These are phyloP conservation scores for Fusarium nanum DNA, from an alignment of 2,329 filamentous ascomycete genomes.

Conservation along the genomic window DNA sequence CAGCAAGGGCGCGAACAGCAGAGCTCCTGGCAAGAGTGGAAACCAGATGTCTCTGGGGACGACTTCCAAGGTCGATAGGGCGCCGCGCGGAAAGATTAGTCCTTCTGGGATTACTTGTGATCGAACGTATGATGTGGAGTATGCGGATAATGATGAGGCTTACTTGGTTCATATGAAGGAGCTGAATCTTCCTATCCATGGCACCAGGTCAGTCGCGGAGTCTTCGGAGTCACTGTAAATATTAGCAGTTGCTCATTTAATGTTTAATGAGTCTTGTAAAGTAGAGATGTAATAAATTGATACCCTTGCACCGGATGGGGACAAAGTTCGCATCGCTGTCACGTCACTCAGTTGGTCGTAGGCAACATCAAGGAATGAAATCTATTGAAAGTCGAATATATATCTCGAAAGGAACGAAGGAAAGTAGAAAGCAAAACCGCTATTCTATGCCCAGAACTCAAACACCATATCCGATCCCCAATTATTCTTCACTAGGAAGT, in stretches of 20 bases:
- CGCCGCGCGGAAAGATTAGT: too few relatives aligned
- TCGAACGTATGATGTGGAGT: not conserved
- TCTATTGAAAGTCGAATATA: conserved; percentile 7
- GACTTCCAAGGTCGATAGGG: not conserved
- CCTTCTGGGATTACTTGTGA: not conserved
- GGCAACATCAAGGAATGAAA: not conserved
- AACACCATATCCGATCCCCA: too few relatives aligned
- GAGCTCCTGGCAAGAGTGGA: too few relatives aligned
- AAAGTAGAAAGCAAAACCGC: conserved; percentile 1
- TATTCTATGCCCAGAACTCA: not conserved
- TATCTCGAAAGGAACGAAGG: conserved; percentile 12
- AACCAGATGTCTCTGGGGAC: too few relatives aligned
- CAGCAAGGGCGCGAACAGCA: not conserved
- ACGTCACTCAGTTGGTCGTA: too few relatives aligned
- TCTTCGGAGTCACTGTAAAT: not conserved
- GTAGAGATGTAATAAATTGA: too few relatives aligned
- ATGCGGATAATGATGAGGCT: not conserved
- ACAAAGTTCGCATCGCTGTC: too few relatives aligned
- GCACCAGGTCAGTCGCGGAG: not conserved
- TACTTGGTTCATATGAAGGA: not conserved
- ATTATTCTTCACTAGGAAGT: not conserved
- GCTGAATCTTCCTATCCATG: not conserved
- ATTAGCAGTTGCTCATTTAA: not conserved
- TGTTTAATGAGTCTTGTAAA: not conserved
- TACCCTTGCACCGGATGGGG: too few relatives aligned